A percentile compares a stretch with the other conserved stretches of the same genome.
phyloP scores from a whole-genome alignment of 495 filamentous ascomycete species.

The Podospora pseudopauciseta region DNA sequence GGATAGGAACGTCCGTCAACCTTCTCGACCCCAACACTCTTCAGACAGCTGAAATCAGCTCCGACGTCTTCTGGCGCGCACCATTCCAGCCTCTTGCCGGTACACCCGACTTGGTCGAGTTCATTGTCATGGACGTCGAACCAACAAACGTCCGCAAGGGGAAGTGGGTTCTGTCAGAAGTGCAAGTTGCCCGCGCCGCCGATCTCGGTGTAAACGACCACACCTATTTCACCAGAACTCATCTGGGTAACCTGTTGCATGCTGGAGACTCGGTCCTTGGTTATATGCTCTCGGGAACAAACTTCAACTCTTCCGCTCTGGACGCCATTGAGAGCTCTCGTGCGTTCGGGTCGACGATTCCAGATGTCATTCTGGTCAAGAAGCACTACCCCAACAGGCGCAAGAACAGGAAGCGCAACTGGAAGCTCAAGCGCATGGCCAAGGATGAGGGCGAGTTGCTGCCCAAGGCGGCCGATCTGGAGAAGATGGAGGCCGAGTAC shows the following conservation, averaged over 20 bases:
- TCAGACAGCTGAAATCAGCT: slow-evolving; percentile 79
- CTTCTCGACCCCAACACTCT: slow-evolving; percentile 88
- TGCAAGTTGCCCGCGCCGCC: slow-evolving; percentile 77
- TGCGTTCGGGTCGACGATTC: slow-evolving; percentile 69
- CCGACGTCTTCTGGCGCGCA: slow-evolving; percentile 77
- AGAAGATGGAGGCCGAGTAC: slow-evolving; percentile 82
- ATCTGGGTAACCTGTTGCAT: slow-evolving; percentile 82
- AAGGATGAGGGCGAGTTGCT: slow-evolving; percentile 79
- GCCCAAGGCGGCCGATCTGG: slow-evolving; percentile 74
- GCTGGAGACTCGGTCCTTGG: slow-evolving; percentile 89
- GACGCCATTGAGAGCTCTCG: slow-evolving; percentile 72
- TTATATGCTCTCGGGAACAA: slow-evolving; percentile 80
- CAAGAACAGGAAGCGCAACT: slow-evolving; percentile 76
- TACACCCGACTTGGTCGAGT: slow-evolving; percentile 80
- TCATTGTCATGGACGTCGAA: slow-evolving; percentile 93
- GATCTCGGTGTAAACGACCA: slow-evolving; percentile 86
- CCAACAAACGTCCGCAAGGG: slow-evolving; percentile 69
- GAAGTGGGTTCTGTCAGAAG: slow-evolving; percentile 79
- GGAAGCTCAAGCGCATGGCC: slow-evolving; percentile 91
- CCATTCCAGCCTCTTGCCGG: slow-evolving; percentile 84
- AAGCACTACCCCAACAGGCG: slow-evolving; percentile 86
- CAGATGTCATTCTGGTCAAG: slow-evolving; percentile 93
- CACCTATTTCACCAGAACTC: slow-evolving; percentile 83
- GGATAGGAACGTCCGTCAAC: slow-evolving; percentile 86
- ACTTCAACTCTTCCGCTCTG: slow-evolving; percentile 83